Percentiles rank a stretch among this genome's conserved stretches.
Conservation (phyloP, 2,329 filamentous ascomycete species). For the Hypoxylon sp. region DNA sequence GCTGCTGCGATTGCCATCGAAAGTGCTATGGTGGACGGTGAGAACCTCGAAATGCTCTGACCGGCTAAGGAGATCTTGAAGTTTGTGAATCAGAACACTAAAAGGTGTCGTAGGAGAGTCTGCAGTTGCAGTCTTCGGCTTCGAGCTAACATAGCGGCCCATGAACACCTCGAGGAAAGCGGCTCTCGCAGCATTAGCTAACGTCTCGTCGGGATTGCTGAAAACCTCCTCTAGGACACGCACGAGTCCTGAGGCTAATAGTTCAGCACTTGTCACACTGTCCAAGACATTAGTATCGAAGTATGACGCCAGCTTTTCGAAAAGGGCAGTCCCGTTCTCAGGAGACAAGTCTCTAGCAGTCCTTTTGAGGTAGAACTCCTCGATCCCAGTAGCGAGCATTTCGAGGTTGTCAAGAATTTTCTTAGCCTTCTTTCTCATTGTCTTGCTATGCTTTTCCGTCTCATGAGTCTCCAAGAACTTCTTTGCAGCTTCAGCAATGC, state of each 20-base stretch:
- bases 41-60: constrained; percentile 98
- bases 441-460: constrained; percentile 75
- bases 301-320: constrained; percentile 80
- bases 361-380: constrained; percentile 74
- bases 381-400: constrained; percentile 77
- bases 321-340: constrained; percentile 73
- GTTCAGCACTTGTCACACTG: constrained; percentile 94
- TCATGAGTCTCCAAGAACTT: constrained; percentile 88
- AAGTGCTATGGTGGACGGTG: constrained; percentile 92
- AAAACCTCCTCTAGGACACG: constrained; percentile 86
- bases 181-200: constrained; percentile 77
- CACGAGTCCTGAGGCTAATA: constrained; percentile 91
- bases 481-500: constrained; percentile 82
- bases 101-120: constrained; percentile 85
- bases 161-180: constrained; percentile 95
- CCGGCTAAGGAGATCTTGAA: constrained; percentile 94
- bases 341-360: constrained; percentile 60
- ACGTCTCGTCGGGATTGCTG: constrained; percentile 73
- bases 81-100: constrained; percentile 89
- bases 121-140: constrained; percentile 71
- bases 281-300: constrained; percentile 91
- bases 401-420: constrained; percentile 81
- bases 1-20: constrained; percentile 90
- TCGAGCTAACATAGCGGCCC: constrained; percentile 76
- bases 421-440: constrained; percentile 82